Evolutionary conservation across 2,329 filamentous ascomycete species (phyloP), one percentile per base, ranked within the genome.

Genomic region (Salinomyces thailandicus): DNA sequence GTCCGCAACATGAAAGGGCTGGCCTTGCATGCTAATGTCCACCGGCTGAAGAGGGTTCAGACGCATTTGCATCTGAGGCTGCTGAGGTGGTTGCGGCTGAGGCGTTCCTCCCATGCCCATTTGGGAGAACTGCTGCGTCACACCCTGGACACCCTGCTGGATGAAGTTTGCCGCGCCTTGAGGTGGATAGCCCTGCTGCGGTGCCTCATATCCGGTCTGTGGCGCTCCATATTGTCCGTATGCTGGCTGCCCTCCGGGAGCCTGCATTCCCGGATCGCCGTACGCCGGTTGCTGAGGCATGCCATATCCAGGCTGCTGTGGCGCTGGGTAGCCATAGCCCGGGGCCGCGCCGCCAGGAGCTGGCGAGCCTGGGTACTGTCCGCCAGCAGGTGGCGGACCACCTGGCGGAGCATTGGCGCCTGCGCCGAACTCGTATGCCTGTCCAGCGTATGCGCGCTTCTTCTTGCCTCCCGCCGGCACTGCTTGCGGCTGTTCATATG

Each of bases 1-100:
- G 67, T 96, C 91, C 33, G 81, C 78, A 50, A 93, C 86, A 58
- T 93, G 89, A 66, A 98, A 93, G 17, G 89, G 87, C 63, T 93
- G 85, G 51, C 81, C 85, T 53, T 94, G 73, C 34, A 49, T 46
- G 40, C 57, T 58, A 42, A 98, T 73, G 58, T 98, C 91, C 29
- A 86, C 89, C 13, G 87, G 84, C 59, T 91, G 89, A 41, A 96
- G 75, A 63, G 89, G 85, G 64, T 95, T 96, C 49, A 94, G 67
- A 31, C 67, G 63, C 44, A 64, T 59, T 28, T 63, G 50, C 45
- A 68, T 39, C 8, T 22, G 27, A 5, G 27, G 68, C 39, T 53
- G 57, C 43, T 56, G 61, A 41, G 54, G 58, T 50, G 47, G 52
- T 32, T 18, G 31, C 8, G 36, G 19, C 27, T 36, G 35, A 11